Conservation (phyloP, 345 rosid species). For the Linum trigynum region DNA sequence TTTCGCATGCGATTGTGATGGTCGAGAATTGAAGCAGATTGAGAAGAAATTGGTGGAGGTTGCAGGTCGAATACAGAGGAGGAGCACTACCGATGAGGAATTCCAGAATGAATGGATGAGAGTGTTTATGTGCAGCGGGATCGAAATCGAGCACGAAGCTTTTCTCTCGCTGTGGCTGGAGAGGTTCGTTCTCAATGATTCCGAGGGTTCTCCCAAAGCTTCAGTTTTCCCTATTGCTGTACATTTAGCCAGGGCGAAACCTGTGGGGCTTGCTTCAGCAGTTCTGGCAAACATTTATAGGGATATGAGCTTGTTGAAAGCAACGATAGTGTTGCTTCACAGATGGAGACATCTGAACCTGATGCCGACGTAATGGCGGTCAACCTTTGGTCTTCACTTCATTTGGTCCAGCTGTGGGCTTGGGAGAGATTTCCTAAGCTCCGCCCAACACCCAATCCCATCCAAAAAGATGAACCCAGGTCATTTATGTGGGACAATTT, state of each 20-base stretch:
- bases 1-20: slow-evolving; percentile 9
- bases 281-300: slow-evolving; percentile 33
- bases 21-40: slow-evolving; percentile 15
- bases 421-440: slow-evolving; percentile 38
- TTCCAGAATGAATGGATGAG: slow-evolving; percentile 16
- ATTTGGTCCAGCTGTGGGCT: slow-evolving; percentile 32
- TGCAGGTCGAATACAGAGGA: neutral
- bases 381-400: slow-evolving; percentile 23
- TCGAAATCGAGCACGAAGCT: slow-evolving; percentile 36
- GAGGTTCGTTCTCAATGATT: slow-evolving; percentile 22
- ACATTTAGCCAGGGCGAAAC: slow-evolving; percentile 29
- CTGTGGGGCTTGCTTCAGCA: slow-evolving; percentile 40
- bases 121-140: slow-evolving; percentile 18
- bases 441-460: slow-evolving; percentile 25
- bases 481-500: slow-evolving; percentile 32
- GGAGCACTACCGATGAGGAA: slow-evolving; percentile 9
- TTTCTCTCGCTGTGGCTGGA: slow-evolving; percentile 34
- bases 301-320: slow-evolving; percentile 28
- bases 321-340: slow-evolving; percentile 10
- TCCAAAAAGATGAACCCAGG: slow-evolving; percentile 27
- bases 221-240: slow-evolving; percentile 19
- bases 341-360: neutral
- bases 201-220: neutral
- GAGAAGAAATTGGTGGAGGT: slow-evolving; percentile 8
- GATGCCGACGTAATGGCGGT: slow-evolving; percentile 1